Base-by-base conservation (phyloP, 768 basidiomycete genomes). In the Hydnum rufescens region DNA sequence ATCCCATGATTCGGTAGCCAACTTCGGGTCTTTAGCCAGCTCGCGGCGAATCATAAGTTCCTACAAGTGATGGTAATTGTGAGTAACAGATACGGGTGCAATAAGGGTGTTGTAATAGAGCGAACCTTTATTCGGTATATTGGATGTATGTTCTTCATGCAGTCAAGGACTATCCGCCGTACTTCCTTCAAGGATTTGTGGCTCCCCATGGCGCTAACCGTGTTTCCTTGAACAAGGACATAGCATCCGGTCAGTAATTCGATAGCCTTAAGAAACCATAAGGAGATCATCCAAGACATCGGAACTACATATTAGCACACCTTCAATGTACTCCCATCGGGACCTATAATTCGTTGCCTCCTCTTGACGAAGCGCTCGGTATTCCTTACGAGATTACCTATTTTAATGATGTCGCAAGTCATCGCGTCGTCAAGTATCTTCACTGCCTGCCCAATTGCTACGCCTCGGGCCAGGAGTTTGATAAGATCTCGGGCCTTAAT, bases 91-190 rank as follows among this genome's bases (percentile, higher is more conserved):
- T 30, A 42, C 23, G 13, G 4, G 36, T 18, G 18, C 4, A 18
- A 31, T 4, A 1, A 19, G 30, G n/a, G 5, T 2, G 3, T 19
- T n/a, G 22, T 39, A 39, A 13, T 13, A 13, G 36, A 43, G 57
- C 59, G 22, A 36, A 86, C 90, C 67, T 99, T 99, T 66, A 99
- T 99, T 60, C 90, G 80, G 64, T 99, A 99, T 62, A 99, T 97
- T 1, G 95, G 95, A 62, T 99, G 95, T 51, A 97, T 83, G 63
- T 99, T 99, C 68, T 82, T 90, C 95, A 99, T 97, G 69, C 95
- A 99, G 62, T 99, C 95, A 39, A 96, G 65, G n/a, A 99, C 77
- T 56, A 97, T 96, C 59, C 92, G 69, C 54, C 95, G 74, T 6
- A 99, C 93, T 66, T 99, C 95, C 64, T 96, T 97, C 19, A 99